Conservation (phyloP, 805 yeast genomes). For the Candida manassasensis region DNA sequence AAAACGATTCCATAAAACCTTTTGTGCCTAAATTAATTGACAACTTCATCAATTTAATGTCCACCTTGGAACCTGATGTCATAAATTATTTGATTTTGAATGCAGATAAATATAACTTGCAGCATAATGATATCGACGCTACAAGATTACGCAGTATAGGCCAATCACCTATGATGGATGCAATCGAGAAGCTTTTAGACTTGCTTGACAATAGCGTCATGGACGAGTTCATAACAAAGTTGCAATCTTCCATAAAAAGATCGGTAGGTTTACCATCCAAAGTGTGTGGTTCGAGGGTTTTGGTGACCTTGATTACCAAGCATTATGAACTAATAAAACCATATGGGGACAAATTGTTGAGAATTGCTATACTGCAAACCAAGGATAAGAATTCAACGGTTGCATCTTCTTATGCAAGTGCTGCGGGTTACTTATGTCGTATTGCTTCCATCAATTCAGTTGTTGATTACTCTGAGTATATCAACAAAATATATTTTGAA, state of each 20-base stretch:
- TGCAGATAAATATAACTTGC: conserved; percentile 81
- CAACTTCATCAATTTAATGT: conserved; percentile 67
- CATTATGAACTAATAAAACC: conserved; percentile 43
- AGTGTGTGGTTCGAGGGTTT: conserved; percentile 72
- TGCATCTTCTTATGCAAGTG: conserved; percentile 67
- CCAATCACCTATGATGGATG: conserved; percentile 83
- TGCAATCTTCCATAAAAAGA: conserved; percentile 54
- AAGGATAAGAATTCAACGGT: conserved; percentile 70
- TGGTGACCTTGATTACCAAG: conserved; percentile 59
- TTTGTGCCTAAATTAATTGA: conserved; percentile 66
- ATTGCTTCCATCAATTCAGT: conserved; percentile 50
- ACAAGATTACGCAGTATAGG: conserved; percentile 70
- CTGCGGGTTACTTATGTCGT: conserved; percentile 75
- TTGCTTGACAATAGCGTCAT: conserved; percentile 46
- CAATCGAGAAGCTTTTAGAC: conserved; percentile 67
- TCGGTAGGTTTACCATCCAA: conserved; percentile 91
- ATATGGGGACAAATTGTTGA: conserved; percentile 60
- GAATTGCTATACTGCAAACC: conserved; percentile 53
- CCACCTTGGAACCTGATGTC: conserved; percentile 87
- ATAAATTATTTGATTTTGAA: conserved; percentile 80
- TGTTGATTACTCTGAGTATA: conserved; percentile 46
- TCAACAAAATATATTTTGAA: conserved; percentile 58
- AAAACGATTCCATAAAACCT: conserved; percentile 56
- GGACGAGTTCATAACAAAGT: conserved; percentile 43
- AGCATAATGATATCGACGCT: conserved; percentile 68